Percentiles rank a stretch among this genome's conserved stretches.
Evolutionary conservation across 495 filamentous ascomycete species (phyloP).

Genomic region (Rostrohypoxylon terebratum): DNA sequence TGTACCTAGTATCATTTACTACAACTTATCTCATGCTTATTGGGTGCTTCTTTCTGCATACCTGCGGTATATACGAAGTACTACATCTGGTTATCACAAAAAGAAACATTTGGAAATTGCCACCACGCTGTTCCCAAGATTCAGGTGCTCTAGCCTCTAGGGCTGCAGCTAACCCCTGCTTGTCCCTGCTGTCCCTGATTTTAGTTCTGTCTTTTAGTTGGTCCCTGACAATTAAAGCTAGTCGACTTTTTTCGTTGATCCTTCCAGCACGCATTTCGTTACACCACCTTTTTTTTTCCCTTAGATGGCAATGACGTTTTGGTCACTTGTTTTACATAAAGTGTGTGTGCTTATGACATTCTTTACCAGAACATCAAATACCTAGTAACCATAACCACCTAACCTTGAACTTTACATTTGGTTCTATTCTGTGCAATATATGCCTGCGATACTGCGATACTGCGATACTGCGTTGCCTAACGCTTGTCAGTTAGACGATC

Average conservation of each 20-base stretch:
- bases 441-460: background rate
- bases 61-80: background rate
- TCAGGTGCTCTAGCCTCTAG: slow-evolving; percentile 36
- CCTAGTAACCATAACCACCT: too few species aligned
- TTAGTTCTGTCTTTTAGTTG: slow-evolving; percentile 37
- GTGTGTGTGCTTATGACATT: slow-evolving; percentile 3
- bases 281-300: slow-evolving; percentile 23
- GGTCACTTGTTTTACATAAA: slow-evolving; percentile 11
- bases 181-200: slow-evolving; percentile 38
- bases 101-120: slow-evolving; percentile 5
- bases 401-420: background rate
- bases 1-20: slow-evolving; percentile 1
- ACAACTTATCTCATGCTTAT: background rate
- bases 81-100: slow-evolving; percentile 15
- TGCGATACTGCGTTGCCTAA: background rate
- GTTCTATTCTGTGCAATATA: background rate
- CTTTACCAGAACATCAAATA: background rate
- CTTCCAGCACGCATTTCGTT: slow-evolving; percentile 29
- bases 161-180: slow-evolving; percentile 48
- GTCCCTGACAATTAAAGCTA: slow-evolving; percentile 33
- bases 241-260: slow-evolving; percentile 32
- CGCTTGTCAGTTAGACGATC: slow-evolving; percentile 5
- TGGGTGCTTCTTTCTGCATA: background rate
- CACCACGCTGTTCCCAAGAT: slow-evolving; percentile 30
- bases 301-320: slow-evolving; percentile 40